Conservation (phyloP, 2,329 filamentous ascomycete species). For the Scedosporium aurantiacum region DNA sequence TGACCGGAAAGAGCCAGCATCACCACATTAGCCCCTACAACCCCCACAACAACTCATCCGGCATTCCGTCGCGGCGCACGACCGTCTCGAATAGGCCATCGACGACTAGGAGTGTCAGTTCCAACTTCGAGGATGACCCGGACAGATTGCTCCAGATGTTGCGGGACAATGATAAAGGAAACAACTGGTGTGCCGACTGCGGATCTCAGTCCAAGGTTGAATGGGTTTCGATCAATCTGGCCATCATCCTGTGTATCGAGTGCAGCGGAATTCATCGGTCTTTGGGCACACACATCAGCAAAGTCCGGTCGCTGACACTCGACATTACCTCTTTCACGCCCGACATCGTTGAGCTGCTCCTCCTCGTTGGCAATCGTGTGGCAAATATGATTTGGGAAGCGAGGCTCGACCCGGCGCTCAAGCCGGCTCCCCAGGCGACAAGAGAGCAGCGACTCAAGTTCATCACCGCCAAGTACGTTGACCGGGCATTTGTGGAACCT, state of each 20-base stretch:
- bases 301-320: slow-evolving; percentile 86
- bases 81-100: slow-evolving; percentile 82
- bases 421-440: slow-evolving; percentile 66
- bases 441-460: slow-evolving; percentile 88
- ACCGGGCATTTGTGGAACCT: slow-evolving; percentile 68
- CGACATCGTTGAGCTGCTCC: slow-evolving; percentile 88
- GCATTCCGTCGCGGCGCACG: slow-evolving; percentile 67
- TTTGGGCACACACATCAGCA: slow-evolving; percentile 93
- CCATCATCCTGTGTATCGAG: slow-evolving; percentile 92
- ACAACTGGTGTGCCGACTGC: slow-evolving; percentile 90
- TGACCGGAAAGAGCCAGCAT: slow-evolving; percentile 80
- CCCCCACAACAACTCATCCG: slow-evolving; percentile 29
- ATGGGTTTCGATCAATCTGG: slow-evolving; percentile 97
- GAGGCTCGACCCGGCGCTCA: slow-evolving; percentile 59
- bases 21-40: slow-evolving; percentile 38
- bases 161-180: slow-evolving; percentile 82
- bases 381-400: slow-evolving; percentile 98
- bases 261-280: slow-evolving; percentile 96
- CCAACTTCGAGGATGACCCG: slow-evolving; percentile 68
- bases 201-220: slow-evolving; percentile 86
- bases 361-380: slow-evolving; percentile 85
- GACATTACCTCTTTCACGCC: slow-evolving; percentile 94
- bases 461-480: slow-evolving; percentile 90
- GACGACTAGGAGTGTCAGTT: slow-evolving; percentile 57
- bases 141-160: slow-evolving; percentile 79